phyloP scores from a whole-genome alignment of 2,329 filamentous ascomycete genomes.

The Fusarium xyrophilum region DNA sequence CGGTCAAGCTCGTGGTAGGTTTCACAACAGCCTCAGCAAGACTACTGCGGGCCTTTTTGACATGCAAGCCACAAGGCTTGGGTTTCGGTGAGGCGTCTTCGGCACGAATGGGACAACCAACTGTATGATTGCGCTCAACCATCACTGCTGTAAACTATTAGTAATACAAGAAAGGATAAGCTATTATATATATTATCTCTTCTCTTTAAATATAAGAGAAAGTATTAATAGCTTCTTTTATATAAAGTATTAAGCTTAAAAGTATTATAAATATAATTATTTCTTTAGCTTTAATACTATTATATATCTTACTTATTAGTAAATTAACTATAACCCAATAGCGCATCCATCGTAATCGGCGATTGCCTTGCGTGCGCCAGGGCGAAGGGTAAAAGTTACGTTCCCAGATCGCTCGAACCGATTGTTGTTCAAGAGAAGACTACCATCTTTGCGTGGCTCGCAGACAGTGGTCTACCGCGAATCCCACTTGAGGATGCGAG shows the following conservation, averaged over 20 bases:
- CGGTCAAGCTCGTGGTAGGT: slow-evolving; percentile 22
- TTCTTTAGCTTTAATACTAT: too few species aligned
- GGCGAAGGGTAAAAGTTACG: slow-evolving; percentile 10
- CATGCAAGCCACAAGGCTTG: slow-evolving; percentile 14
- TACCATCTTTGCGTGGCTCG: slow-evolving; percentile 6
- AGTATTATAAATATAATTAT: too few species aligned
- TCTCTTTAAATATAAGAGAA: too few species aligned
- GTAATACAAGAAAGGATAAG: too few species aligned
- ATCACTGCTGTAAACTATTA: too few species aligned
- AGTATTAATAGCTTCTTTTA: too few species aligned
- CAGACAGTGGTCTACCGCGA: slow-evolving; percentile 16
- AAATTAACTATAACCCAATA: too few species aligned
- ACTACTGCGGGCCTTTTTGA: slow-evolving; percentile 12
- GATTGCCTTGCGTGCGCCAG: slow-evolving; percentile 8
- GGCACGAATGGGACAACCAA: slow-evolving; percentile 12
- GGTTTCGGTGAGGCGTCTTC: slow-evolving; percentile 15
- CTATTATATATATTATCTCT: too few species aligned
- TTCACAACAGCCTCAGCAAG: slow-evolving; percentile 17
- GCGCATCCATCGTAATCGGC: slow-evolving; percentile 13
- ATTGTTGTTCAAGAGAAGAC: slow-evolving; percentile 17
- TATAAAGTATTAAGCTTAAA: too few species aligned
- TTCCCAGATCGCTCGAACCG: slow-evolving; percentile 9
- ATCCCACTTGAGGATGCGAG: slow-evolving; percentile 17
- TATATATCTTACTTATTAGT: too few species aligned
- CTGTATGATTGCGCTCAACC: slow-evolving; percentile 14